phyloP scores from a whole-genome alignment of 2,329 filamentous ascomycete genomes.

The Phialocephala subalpina region DNA sequence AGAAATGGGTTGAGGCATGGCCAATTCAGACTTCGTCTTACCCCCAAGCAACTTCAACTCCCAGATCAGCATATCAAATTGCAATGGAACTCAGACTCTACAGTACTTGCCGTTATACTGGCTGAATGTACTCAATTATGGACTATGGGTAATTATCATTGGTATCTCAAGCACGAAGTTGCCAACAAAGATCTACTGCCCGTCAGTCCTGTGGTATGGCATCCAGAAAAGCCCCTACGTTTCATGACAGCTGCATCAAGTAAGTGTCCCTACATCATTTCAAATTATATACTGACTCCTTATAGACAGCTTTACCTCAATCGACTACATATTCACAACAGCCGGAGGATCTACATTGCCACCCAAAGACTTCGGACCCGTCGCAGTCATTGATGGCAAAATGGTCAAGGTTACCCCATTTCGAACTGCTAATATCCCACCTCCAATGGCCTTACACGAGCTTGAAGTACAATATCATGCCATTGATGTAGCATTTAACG shows the following conservation, averaged over 20 bases:
- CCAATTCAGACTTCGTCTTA: slow-evolving; percentile 81
- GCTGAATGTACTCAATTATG: slow-evolving; percentile 84
- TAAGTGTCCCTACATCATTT: slow-evolving; percentile 43
- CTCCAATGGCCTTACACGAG: slow-evolving; percentile 89
- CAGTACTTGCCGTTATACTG: slow-evolving; percentile 83
- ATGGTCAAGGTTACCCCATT: slow-evolving; percentile 86
- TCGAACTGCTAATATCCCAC: slow-evolving; percentile 83
- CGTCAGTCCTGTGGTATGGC: slow-evolving; percentile 65
- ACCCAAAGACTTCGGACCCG: slow-evolving; percentile 79
- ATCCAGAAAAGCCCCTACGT: slow-evolving; percentile 82
- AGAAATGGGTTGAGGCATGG: slow-evolving; percentile 97
- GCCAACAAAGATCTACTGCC: slow-evolving; percentile 50
- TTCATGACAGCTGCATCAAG: slow-evolving; percentile 63
- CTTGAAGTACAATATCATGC: slow-evolving; percentile 67
- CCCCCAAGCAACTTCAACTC: slow-evolving; percentile 62
- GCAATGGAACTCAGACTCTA: slow-evolving; percentile 92
- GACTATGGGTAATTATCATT: slow-evolving; percentile 98
- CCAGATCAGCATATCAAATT: slow-evolving; percentile 69
- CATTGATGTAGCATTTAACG: slow-evolving; percentile 78
- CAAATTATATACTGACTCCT: not conserved
- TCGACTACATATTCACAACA: slow-evolving; percentile 74
- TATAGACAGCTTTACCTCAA: slow-evolving; percentile 58
- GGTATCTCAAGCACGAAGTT: slow-evolving; percentile 95
- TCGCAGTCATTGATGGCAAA: slow-evolving; percentile 85
- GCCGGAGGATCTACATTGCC: slow-evolving; percentile 73